These are phyloP conservation scores for Botrytis medusae DNA, from an alignment of 2,329 filamentous ascomycete species.

Conservation along the genomic window DNA sequence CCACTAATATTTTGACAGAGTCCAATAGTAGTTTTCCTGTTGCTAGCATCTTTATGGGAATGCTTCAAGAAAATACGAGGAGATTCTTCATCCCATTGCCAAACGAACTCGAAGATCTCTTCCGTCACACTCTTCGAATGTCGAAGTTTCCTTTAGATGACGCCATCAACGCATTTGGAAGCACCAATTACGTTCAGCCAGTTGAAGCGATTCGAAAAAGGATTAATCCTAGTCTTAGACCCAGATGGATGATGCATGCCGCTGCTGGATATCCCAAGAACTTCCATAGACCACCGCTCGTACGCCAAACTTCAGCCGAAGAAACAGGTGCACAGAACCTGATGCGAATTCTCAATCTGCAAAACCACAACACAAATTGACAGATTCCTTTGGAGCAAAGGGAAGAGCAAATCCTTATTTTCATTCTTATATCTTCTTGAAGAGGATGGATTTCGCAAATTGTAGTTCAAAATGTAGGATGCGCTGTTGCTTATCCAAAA, in stretches of 20 bases:
- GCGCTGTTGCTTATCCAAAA: neutral
- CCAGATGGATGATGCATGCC: slow-evolving; percentile 33
- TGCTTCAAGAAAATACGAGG: slow-evolving; percentile 36
- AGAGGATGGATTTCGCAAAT: neutral
- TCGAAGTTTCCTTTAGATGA: slow-evolving; percentile 35
- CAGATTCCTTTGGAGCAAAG: neutral
- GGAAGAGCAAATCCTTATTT: neutral
- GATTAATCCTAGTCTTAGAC: slow-evolving; percentile 36
- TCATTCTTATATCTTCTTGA: neutral
- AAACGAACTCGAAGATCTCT: slow-evolving; percentile 26
- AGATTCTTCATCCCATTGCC: slow-evolving; percentile 34
- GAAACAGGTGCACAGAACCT: slow-evolving; percentile 35
- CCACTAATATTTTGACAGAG: slow-evolving; percentile 36
- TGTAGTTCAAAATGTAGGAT: neutral
- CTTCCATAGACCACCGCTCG: neutral
- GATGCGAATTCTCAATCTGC: slow-evolving; percentile 39
- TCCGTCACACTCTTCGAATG: neutral
- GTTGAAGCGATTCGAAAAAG: slow-evolving; percentile 35
- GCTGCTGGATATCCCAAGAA: slow-evolving; percentile 31
- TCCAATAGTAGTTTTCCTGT: slow-evolving; percentile 37
- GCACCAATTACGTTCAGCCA: slow-evolving; percentile 38
- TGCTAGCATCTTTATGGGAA: slow-evolving; percentile 38
- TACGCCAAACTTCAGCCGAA: slow-evolving; percentile 25
- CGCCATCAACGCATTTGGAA: slow-evolving; percentile 39
- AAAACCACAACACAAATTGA: slow-evolving; percentile 38